Conservation (phyloP, 768 basidiomycete genomes). For the Suillus americanus region DNA sequence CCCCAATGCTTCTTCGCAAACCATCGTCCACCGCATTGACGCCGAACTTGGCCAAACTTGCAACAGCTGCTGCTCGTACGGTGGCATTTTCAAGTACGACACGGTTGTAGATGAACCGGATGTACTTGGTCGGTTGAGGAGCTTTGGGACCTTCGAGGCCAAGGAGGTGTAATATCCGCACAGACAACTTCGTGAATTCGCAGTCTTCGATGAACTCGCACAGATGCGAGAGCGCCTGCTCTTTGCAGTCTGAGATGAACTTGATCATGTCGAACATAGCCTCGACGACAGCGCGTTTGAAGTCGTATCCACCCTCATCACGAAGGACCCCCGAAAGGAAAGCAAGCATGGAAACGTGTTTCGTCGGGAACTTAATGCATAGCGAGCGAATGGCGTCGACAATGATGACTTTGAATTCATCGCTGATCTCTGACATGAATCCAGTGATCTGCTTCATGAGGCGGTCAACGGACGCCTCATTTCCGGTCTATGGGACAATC, state of each 20-base stretch:
- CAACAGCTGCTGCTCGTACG: constrained; percentile 94
- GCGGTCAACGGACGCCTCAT: constrained; percentile 97
- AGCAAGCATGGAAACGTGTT: constrained; percentile 94
- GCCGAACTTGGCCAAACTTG: constrained; percentile 95
- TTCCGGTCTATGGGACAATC: constrained; percentile 71
- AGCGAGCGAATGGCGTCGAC: constrained; percentile 98
- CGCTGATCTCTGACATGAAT: constrained; percentile 99
- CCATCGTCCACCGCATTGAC: constrained; percentile 78
- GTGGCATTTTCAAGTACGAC: constrained; percentile 98
- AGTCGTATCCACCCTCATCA: constrained; percentile 99
- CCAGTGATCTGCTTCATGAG: constrained; percentile 99
- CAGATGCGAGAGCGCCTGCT: constrained; percentile 94
- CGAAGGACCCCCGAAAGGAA: constrained; percentile 96
- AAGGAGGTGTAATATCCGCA: constrained; percentile 92
- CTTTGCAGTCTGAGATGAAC: constrained; percentile 92
- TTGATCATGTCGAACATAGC: constrained; percentile 99
- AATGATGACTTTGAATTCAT: constrained; percentile 99
- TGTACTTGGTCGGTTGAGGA: constrained; percentile 96
- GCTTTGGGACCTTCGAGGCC: constrained; percentile 96
- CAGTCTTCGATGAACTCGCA: constrained; percentile 99
- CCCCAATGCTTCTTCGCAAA: constrained; percentile 82
- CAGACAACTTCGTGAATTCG: constrained; percentile 98
- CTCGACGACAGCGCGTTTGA: constrained; percentile 98
- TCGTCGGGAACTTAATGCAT: constrained; percentile 97
- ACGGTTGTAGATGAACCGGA: constrained; percentile 99